Conservation (phyloP, 495 filamentous ascomycete species). For the Podospora didyma region DNA sequence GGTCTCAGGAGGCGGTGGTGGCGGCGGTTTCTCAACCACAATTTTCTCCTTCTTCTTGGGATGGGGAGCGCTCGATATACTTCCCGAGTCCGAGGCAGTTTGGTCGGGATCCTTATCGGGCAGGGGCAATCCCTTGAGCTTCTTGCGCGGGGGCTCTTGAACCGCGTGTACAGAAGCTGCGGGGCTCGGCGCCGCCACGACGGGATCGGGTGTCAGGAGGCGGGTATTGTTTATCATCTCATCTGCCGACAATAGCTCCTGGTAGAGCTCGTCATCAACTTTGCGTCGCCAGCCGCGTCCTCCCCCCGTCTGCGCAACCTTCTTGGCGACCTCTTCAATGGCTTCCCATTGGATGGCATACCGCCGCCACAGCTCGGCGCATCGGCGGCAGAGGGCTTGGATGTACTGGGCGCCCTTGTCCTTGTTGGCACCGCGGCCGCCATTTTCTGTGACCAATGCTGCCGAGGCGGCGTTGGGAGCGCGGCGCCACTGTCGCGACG, state of each 20-base stretch:
- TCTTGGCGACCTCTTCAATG: constrained; percentile 88
- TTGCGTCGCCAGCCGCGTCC: constrained; percentile 82
- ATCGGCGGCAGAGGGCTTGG: constrained; percentile 82
- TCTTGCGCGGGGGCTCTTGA: constrained; percentile 51
- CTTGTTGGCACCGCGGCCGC: constrained; percentile 54
- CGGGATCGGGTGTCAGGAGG: constrained; percentile 36
- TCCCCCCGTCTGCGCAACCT: constrained; percentile 75
- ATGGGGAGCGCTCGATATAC: constrained; percentile 10
- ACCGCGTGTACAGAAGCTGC: constrained; percentile 11
- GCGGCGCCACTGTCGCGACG: constrained; percentile 85
- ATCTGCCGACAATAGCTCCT: constrained; percentile 60
- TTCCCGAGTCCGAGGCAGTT: constrained; percentile 31
- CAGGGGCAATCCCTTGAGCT: constrained; percentile 43
- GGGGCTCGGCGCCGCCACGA: constrained; percentile 44
- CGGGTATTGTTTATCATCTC: constrained; percentile 45
- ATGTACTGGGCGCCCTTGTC: constrained; percentile 76
- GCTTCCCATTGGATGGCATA: constrained; percentile 96
- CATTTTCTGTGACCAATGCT: constrained; percentile 59
- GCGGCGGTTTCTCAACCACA: constrained; percentile 40
- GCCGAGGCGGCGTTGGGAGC: constrained; percentile 77
- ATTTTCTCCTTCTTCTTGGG: constrained; percentile 67
- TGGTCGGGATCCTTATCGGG: constrained; percentile 45
- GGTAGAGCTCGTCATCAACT: constrained; percentile 86
- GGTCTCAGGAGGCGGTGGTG: constrained; percentile 41
- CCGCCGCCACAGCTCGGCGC: constrained; percentile 86